Evolutionary conservation across 2,329 filamentous ascomycete genomes (phyloP), one percentile per base, ranked within the genome.

Genomic region (Huntiella moniliformis): DNA sequence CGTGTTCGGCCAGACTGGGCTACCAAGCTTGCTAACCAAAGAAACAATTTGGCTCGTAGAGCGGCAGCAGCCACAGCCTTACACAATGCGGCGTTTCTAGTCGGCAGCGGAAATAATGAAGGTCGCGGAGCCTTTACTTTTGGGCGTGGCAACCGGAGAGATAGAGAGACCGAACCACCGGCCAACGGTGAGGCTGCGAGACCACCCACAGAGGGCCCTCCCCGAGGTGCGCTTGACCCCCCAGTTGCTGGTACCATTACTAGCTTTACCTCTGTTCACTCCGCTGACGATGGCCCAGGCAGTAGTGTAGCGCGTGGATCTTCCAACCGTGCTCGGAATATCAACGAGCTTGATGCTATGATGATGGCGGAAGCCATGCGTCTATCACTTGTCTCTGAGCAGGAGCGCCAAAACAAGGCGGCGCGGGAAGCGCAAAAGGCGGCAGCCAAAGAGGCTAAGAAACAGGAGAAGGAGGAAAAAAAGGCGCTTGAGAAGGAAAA

Each of bases 351-450:
- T 0, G 91, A 98, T 58, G 88, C 94, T 42, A 82, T 98, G 67
- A 98, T 98, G 91, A 86, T 96, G 68, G 85, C 91, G 70, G 91
- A 98, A 60, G 91, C 91, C 0, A 92, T 98, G 41, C 72, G 91
- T 35, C 61, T 94, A 28, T 94, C 86, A 41, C 67, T 98, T n/a
- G 86, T 82, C 0, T 79, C 84, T 1, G 91, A 98, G 58, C 88
- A 96, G 56, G 88, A 96, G 37, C 74, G 88, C n/a, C 82, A 85
- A 53, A 79, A 74, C 40, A 91, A 84, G 56, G 79, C 82, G 42
- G 83, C 91, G 43, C 88, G 87, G 57, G 82, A 85, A 49, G 71
- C 73, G 0, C 72, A 70, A 18, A 91, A 87, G 57, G 81, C 88
- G 49, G 62, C 62, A 36, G 64, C 64, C 52, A 95, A 93, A 58